These are phyloP conservation scores for Eremothecium gossypii DNA, from an alignment of 1,139 yeast species.

Conservation along the genomic window DNA sequence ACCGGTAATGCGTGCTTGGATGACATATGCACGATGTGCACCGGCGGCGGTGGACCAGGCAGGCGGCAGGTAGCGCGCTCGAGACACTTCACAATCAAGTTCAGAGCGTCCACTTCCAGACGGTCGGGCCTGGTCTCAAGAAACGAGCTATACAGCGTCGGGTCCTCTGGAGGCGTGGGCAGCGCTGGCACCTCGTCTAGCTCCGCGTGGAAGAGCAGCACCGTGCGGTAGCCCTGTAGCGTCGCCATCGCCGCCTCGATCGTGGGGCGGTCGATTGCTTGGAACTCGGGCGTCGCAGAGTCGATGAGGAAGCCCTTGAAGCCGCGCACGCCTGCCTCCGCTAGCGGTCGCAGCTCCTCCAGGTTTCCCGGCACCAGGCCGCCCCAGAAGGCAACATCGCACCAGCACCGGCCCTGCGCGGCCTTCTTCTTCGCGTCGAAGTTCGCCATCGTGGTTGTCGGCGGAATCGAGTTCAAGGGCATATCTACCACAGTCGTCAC, in stretches of 20 bases:
- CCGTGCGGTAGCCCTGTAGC: slow-evolving; percentile 53
- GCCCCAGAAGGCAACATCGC: slow-evolving; percentile 94
- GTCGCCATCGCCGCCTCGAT: slow-evolving; percentile 55
- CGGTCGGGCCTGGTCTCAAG: slow-evolving; percentile 80
- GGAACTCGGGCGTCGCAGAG: slow-evolving; percentile 91
- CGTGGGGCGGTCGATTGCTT: slow-evolving; percentile 58
- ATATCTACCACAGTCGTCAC: slow-evolving; percentile 92
- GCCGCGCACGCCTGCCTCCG: slow-evolving; percentile 80
- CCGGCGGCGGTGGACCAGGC: slow-evolving; percentile 41
- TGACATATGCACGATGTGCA: slow-evolving; percentile 87
- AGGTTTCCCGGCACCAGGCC: slow-evolving; percentile 77
- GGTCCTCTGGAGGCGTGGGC: slow-evolving; percentile 42
- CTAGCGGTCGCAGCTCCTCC: slow-evolving; percentile 59
- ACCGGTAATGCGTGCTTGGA: slow-evolving; percentile 75
- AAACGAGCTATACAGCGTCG: slow-evolving; percentile 65
- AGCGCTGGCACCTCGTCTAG: slow-evolving; percentile 41
- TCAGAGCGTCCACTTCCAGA: slow-evolving; percentile 77
- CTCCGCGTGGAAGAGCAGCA: slow-evolving; percentile 91
- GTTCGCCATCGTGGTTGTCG: slow-evolving; percentile 77
- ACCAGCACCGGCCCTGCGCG: slow-evolving; percentile 78
- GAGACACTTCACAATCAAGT: slow-evolving; percentile 57
- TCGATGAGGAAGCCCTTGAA: slow-evolving; percentile 87
- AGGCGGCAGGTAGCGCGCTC: slow-evolving; percentile 25
- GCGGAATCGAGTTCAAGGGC: slow-evolving; percentile 95
- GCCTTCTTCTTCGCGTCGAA: slow-evolving; percentile 67